Evolutionary conservation across 805 yeast species (phyloP).

Genomic region (Zygotorulaspora chibaensis): DNA sequence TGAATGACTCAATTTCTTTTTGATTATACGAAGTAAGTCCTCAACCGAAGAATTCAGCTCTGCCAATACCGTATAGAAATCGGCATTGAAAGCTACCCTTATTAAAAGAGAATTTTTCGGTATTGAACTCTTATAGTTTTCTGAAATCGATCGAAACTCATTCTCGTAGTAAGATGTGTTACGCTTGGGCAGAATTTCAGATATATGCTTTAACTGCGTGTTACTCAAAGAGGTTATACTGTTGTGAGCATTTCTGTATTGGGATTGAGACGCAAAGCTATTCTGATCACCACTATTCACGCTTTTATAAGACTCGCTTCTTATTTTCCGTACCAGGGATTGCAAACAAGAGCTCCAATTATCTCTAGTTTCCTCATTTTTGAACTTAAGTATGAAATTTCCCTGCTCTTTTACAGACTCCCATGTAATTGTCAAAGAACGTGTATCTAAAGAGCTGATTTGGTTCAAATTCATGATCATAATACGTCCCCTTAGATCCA

Average conservation of each 20-base stretch:
- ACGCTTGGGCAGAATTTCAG: conserved; percentile 29
- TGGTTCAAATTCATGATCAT: conserved; percentile 63
- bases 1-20: conserved; percentile 50
- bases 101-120: conserved; percentile 39
- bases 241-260: conserved; percentile 23
- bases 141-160: conserved; percentile 39
- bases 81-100: conserved; percentile 41
- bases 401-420: conserved; percentile 86
- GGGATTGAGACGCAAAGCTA: conserved; percentile 24
- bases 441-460: conserved; percentile 45
- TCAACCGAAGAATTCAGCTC: conserved; percentile 48
- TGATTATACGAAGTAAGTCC: conserved; percentile 54
- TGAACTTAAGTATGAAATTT: conserved; percentile 73
- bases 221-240: conserved; percentile 28
- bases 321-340: conserved; percentile 28
- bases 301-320: conserved; percentile 34
- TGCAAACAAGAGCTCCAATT: conserved; percentile 77
- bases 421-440: conserved; percentile 67
- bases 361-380: conserved; percentile 74
- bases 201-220: conserved; percentile 24
- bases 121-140: conserved; percentile 37
- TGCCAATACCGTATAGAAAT: conserved; percentile 63
- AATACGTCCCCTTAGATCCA: conserved; percentile 76
- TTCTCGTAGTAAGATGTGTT: conserved; percentile 28
- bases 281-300: conserved; percentile 27